Evolutionary conservation across 345 rosid species (phyloP), one percentile per base, ranked within the genome.

Genomic region (Rhodamnia argentea): DNA sequence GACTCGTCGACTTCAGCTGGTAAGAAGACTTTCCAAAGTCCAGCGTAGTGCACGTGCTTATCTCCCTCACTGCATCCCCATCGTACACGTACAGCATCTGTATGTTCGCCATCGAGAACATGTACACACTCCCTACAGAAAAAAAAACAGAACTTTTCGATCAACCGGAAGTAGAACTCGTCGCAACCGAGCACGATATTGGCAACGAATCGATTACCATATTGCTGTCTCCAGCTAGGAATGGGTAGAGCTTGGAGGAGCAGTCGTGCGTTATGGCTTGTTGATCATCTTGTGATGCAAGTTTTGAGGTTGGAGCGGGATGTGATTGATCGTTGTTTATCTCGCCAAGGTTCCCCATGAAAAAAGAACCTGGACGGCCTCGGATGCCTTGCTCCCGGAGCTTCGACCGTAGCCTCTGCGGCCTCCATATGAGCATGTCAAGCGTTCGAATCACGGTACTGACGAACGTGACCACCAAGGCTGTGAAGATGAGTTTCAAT

Each of bases 11-110:
- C 81, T 87, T 85, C 20, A 57, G 76, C 59, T 84, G 78, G 50
- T 85, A 90, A 74, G 90, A 57, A 18, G 92, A 90, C 86, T 89
- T 90, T 5, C 92, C 90, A 40, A 88, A 53, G 81, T 83, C 87
- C 86, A 86, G 47, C 42, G 91, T 86, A n/a, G 88, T 89, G 58
- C 54, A 89, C 24, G 60, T 52, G 44, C 50, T 88, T 29, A 89
- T 87, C 53, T 87, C 89, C 86, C 84, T 92, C 78, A 92, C 92
- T 26, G 87, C 29, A 7, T 83, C 84, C 44, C 70, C 27, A 32
- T 89, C 60, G 4, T 54, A 75, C 32, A 83, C 83, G 40, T 88
- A 85, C 60, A 90, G 56, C 29, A 90, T 24, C 56, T 51, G 88
- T 52, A 81, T 86, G 82, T 60, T 78, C 40, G 88, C 90, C 55